These are phyloP conservation scores for Neocallimastix lanati DNA, from an alignment of 192 early-diverging fungal genomes.

Conservation along the genomic window DNA sequence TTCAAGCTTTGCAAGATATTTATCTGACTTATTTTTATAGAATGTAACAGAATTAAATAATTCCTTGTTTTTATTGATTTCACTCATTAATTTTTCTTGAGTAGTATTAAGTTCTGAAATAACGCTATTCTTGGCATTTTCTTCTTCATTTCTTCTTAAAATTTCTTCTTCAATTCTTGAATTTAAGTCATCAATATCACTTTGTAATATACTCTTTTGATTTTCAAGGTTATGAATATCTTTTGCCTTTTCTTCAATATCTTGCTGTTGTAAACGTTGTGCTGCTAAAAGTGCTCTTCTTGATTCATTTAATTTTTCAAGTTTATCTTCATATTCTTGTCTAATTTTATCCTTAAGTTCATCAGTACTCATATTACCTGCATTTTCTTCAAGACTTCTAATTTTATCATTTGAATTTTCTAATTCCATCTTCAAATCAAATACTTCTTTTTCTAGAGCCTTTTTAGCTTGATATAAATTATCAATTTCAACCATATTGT, in stretches of 20 bases:
- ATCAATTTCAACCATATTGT: conserved; percentile 45
- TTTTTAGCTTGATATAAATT: conserved; percentile 33
- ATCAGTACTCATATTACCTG: conserved; percentile 19
- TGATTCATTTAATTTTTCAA: conserved; percentile 65
- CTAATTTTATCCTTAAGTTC: conserved; percentile 29
- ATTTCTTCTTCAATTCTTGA: conserved; percentile 42
- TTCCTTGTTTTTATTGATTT: conserved; percentile 36
- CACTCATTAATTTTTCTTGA: conserved; percentile 37
- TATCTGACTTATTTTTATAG: conserved; percentile 36
- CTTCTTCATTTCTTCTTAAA: conserved; percentile 41
- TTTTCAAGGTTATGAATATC: conserved; percentile 52
- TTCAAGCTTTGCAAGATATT: conserved; percentile 33
- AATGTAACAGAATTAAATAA: conserved; percentile 25
- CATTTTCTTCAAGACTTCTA: conserved; percentile 22
- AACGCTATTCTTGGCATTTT: conserved; percentile 25
- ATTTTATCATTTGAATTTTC: conserved; percentile 26
- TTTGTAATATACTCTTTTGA: conserved; percentile 32
- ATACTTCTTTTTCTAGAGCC: conserved; percentile 39
- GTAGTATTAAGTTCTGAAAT: conserved; percentile 37
- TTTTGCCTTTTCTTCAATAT: conserved; percentile 57
- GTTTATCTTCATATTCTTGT: conserved; percentile 47
- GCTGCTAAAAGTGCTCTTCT: conserved; percentile 58
- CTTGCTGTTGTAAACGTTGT: conserved; percentile 54
- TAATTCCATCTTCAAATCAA: conserved; percentile 24
- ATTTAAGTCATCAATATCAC: conserved; percentile 46